Evolutionary conservation across 1,139 yeast genomes (phyloP).

Genomic region (Zygosaccharomyces pseudobailii): DNA sequence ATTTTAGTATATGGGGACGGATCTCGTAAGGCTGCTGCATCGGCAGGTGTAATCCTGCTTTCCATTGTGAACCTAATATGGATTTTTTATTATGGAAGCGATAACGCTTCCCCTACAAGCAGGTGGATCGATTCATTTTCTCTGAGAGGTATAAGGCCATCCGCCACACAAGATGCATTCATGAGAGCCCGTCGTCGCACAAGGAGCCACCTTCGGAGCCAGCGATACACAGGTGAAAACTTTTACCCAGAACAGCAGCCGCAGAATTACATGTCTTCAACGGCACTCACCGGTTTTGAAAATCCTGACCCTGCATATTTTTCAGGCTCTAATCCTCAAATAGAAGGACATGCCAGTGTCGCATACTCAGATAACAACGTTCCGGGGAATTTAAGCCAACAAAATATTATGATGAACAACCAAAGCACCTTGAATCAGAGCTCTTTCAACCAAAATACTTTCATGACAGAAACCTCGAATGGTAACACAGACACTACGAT

Average conservation of each 20-base stretch:
- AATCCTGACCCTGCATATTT: constrained; percentile 29
- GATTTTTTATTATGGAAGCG: constrained; percentile 84
- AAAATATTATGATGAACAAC: constrained; percentile 5
- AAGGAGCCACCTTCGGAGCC: constrained; percentile 7
- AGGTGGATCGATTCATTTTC: constrained; percentile 78
- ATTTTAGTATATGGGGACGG: constrained; percentile 64
- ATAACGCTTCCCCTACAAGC: constrained; percentile 73
- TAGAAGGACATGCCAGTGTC: constrained; percentile 17
- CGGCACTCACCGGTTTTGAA: constrained; percentile 38
- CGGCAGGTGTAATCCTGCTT: constrained; percentile 84
- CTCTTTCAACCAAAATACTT: constrained; percentile 23
- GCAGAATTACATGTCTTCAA: constrained; percentile 35
- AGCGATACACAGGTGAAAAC: constrained; percentile 8
- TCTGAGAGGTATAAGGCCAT: constrained; percentile 39
- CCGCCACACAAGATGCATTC: constrained; percentile 29
- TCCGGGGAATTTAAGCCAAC: neutral
- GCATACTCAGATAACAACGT: constrained; percentile 1
- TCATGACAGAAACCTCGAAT: constrained; percentile 31
- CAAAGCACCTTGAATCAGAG: neutral
- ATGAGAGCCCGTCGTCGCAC: constrained; percentile 25
- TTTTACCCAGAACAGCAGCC: constrained; percentile 16
- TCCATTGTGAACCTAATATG: constrained; percentile 76
- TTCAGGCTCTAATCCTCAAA: constrained; percentile 18
- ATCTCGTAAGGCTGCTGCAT: constrained; percentile 75
- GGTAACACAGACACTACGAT: constrained; percentile 35